Evolutionary conservation across 805 yeast species (phyloP).

Genomic region (Candida sphagnicola): DNA sequence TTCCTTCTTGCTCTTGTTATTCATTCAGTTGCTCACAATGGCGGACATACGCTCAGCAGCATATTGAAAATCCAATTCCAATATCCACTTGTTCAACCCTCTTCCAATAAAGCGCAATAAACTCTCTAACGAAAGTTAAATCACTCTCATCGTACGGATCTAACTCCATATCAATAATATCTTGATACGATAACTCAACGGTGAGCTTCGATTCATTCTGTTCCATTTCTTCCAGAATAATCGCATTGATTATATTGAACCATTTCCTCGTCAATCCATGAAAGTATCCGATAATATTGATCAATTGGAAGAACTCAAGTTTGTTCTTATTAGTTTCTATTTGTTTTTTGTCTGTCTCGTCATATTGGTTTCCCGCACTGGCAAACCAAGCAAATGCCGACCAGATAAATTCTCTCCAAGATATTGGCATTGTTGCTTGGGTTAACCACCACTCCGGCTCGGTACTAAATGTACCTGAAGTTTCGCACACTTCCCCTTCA

Average conservation of each 20-base stretch:
- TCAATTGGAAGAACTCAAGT: slow-evolving; percentile 8
- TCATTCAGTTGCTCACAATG: too few species aligned
- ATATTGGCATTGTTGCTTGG: slow-evolving; percentile 42
- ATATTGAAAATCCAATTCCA: slow-evolving; percentile 27
- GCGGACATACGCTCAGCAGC: slow-evolving; percentile 22
- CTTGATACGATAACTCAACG: slow-evolving; percentile 37
- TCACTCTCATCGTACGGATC: slow-evolving; percentile 40
- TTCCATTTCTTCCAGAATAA: slow-evolving; percentile 25
- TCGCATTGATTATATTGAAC: slow-evolving; percentile 32
- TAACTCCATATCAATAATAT: slow-evolving; percentile 37
- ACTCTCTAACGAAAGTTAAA: slow-evolving; percentile 30
- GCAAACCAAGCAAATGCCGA: slow-evolving; percentile 85
- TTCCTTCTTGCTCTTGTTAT: too few species aligned
- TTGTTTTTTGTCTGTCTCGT: slow-evolving; percentile 16
- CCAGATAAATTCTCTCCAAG: slow-evolving; percentile 61
- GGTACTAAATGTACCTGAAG: slow-evolving; percentile 6
- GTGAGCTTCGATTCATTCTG: slow-evolving; percentile 12
- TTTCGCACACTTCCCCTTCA: background rate
- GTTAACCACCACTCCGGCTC: slow-evolving; percentile 43
- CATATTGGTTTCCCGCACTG: slow-evolving; percentile 54
- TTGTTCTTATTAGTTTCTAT: background rate
- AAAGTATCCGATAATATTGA: slow-evolving; percentile 31
- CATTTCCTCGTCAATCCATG: slow-evolving; percentile 37
- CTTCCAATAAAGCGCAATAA: slow-evolving; percentile 31
- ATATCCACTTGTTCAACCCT: slow-evolving; percentile 26